Conservation (phyloP, 2,329 filamentous ascomycete genomes). For the Diplodia intermedia region DNA sequence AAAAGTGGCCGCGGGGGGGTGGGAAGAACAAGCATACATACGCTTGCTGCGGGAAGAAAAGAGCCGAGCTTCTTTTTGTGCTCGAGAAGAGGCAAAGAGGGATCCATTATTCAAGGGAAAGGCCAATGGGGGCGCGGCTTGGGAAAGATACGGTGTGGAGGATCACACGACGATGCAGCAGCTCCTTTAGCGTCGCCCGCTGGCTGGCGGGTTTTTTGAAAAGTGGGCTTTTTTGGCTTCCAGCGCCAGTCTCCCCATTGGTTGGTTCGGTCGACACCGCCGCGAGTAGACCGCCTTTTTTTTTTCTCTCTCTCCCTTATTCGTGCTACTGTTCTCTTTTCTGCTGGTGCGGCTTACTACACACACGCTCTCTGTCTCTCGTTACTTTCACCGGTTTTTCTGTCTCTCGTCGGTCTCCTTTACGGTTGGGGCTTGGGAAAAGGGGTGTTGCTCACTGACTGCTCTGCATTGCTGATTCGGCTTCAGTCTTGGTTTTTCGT, state of each 20-base stretch:
- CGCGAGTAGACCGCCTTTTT: constrained; percentile 16
- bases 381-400: background rate
- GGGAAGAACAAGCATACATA: background rate
- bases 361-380: too few relatives aligned
- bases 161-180: constrained; percentile 29
- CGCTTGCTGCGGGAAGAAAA: background rate
- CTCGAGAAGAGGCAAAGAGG: background rate
- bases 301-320: background rate
- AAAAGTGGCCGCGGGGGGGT: constrained; percentile 26
- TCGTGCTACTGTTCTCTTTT: background rate
- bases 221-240: constrained; percentile 5
- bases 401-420: background rate
- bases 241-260: constrained; percentile 6
- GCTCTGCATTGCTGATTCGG: background rate
- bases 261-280: background rate
- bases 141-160: constrained; percentile 30
- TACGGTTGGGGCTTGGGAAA: background rate
- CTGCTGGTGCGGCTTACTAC: background rate
- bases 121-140: background rate
- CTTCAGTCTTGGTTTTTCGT: background rate
- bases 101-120: constrained; percentile 18
- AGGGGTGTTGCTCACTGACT: background rate
- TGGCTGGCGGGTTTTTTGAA: background rate
- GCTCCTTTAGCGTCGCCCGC: background rate
- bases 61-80: background rate